phyloP scores from a whole-genome alignment of 495 filamentous ascomycete genomes.

The Penicillium ucsense region DNA sequence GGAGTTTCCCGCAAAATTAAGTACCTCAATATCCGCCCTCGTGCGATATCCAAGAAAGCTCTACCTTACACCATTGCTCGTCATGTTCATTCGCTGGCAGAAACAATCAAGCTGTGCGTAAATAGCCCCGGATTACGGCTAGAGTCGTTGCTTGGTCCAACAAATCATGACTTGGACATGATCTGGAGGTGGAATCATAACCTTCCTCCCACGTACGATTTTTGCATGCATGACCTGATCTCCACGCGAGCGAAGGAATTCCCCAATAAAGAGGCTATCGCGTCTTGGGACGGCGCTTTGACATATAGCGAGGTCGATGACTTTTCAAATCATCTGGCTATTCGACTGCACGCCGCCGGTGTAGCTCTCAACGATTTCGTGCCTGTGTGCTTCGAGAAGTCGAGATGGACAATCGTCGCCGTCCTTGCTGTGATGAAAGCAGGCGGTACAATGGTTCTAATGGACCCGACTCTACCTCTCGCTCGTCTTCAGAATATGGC shows the following conservation, averaged over 20 bases:
- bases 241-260: constrained; percentile 19
- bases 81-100: constrained; percentile 19
- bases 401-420: constrained; percentile 35
- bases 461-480: constrained; percentile 29
- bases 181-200: constrained; percentile 28
- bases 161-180: constrained; percentile 17
- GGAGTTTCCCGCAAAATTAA: constrained; percentile 15
- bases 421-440: constrained; percentile 36
- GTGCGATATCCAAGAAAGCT: constrained; percentile 20
- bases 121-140: constrained; percentile 12
- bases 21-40: constrained; percentile 17
- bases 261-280: constrained; percentile 29
- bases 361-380: constrained; percentile 25
- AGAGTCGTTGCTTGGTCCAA: constrained; percentile 17
- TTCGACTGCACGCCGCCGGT: constrained; percentile 15
- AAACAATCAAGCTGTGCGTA: constrained; percentile 22
- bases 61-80: constrained; percentile 24
- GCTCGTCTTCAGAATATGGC: constrained; percentile 32
- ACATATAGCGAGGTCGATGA: constrained; percentile 36
- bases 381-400: constrained; percentile 41
- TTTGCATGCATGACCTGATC: constrained; percentile 41
- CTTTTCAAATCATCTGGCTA: constrained; percentile 24
- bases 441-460: constrained; percentile 28
- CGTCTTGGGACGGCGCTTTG: constrained; percentile 39
- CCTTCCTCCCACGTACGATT: constrained; percentile 20